These are phyloP conservation scores for Astrocystis sublimbata DNA, from an alignment of 495 filamentous ascomycete genomes.

Conservation along the genomic window DNA sequence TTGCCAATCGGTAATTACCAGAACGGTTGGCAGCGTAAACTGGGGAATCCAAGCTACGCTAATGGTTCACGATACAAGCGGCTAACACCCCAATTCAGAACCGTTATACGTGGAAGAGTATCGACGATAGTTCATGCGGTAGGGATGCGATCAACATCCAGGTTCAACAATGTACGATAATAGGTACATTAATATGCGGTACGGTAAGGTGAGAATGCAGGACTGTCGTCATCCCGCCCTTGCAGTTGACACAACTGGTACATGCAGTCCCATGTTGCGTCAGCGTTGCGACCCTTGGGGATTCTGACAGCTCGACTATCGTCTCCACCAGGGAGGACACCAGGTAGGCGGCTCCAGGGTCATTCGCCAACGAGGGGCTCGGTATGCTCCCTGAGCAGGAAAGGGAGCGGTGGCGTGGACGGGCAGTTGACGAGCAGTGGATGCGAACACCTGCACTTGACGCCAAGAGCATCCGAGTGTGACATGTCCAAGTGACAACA, in stretches of 20 bases:
- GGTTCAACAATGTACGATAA: too few species aligned
- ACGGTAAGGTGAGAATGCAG: not conserved
- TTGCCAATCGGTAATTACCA: too few species aligned
- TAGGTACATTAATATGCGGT: not conserved
- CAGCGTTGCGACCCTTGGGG: not conserved
- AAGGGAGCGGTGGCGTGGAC: not conserved
- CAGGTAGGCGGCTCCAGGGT: too few species aligned
- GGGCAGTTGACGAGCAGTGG: too few species aligned
- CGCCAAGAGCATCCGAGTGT: slow-evolving; percentile 7
- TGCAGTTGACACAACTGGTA: not conserved
- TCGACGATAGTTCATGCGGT: too few species aligned
- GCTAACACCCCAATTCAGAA: too few species aligned
- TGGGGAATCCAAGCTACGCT: too few species aligned
- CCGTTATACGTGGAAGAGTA: too few species aligned
- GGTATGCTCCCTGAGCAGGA: not conserved
- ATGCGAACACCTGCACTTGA: not conserved
- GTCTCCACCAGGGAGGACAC: slow-evolving; percentile 1
- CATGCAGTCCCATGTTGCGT: slow-evolving; percentile 5
- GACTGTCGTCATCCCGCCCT: slow-evolving; percentile 15
- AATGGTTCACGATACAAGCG: too few species aligned
- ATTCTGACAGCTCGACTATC: not conserved
- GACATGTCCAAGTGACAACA: slow-evolving; percentile 18
- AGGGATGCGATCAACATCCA: too few species aligned
- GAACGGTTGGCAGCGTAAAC: too few species aligned
- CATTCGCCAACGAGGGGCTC: not conserved